Evolutionary conservation across 257 asterid genomes (phyloP).

Genomic region (Galeopsis tetrahit): DNA sequence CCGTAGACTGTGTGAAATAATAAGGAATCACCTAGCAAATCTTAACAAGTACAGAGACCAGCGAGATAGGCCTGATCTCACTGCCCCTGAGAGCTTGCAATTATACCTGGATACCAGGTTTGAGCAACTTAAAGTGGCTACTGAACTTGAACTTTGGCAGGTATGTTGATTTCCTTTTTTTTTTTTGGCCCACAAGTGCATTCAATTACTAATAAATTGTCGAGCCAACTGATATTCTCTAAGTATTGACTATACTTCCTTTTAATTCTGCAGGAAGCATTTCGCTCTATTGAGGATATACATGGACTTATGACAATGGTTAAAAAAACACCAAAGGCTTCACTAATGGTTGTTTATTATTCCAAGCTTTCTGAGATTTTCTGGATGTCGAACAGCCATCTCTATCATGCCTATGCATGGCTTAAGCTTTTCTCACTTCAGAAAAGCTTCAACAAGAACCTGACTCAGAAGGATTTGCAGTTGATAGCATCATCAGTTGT

Average conservation of each 20-base stretch:
- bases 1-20: slow-evolving; percentile 87
- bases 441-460: slow-evolving; percentile 79
- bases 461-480: slow-evolving; percentile 90
- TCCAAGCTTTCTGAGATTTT: slow-evolving; percentile 88
- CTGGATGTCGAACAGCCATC: slow-evolving; percentile 88
- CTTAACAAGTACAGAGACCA: slow-evolving; percentile 93
- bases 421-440: slow-evolving; percentile 90
- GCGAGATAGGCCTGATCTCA: slow-evolving; percentile 90
- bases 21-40: slow-evolving; percentile 86
- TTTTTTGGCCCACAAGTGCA: slow-evolving; percentile 9
- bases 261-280: slow-evolving; percentile 70
- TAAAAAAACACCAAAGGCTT: slow-evolving; percentile 82
- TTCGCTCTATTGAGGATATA: slow-evolving; percentile 90
- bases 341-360: slow-evolving; percentile 82
- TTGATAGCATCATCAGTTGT: slow-evolving; percentile 47
- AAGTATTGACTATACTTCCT: background rate
- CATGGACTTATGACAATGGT: slow-evolving; percentile 87
- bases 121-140: slow-evolving; percentile 91
- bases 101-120: slow-evolving; percentile 90
- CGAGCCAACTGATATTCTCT: background rate
- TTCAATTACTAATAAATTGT: background rate
- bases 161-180: slow-evolving; percentile 42
- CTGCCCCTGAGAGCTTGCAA: slow-evolving; percentile 90
- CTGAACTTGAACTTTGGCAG: slow-evolving; percentile 98
- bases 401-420: slow-evolving; percentile 98